A percentile compares a stretch with the other conserved stretches of the same genome.
Conservation (phyloP, 352 stramenopile genomes). For the Pythium pectinolyticum region DNA sequence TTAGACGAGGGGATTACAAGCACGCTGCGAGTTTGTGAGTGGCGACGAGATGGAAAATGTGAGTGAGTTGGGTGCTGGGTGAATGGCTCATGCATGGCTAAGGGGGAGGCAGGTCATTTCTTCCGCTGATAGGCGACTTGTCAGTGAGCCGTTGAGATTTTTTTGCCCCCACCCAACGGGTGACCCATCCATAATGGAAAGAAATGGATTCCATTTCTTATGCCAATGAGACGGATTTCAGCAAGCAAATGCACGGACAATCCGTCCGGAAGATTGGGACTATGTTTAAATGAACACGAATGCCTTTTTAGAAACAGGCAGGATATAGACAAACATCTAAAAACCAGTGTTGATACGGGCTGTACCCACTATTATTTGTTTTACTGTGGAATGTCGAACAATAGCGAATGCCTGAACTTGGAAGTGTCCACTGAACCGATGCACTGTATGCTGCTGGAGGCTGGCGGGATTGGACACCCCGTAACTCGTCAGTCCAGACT, state of each 20-base stretch:
- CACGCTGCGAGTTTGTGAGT: not conserved
- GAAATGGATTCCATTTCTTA: not conserved
- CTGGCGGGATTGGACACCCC: too few species aligned
- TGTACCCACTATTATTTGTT: constrained; percentile 10
- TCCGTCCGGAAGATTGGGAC: not conserved
- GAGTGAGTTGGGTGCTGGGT: too few species aligned
- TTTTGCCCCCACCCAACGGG: too few species aligned
- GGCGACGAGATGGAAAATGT: not conserved
- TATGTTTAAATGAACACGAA: not conserved
- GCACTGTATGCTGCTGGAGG: not conserved
- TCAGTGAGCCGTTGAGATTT: too few species aligned
- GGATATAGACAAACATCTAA: not conserved
- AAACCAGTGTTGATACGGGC: not conserved
- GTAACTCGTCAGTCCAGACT: too few species aligned
- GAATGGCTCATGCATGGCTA: too few species aligned
- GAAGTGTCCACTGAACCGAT: constrained; percentile 1
- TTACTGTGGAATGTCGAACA: not conserved
- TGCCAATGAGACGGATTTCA: not conserved
- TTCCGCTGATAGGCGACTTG: too few species aligned
- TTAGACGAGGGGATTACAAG: not conserved
- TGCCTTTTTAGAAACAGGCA: not conserved
- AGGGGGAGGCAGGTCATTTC: too few species aligned
- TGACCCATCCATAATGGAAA: too few species aligned
- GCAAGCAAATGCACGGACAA: too few species aligned
- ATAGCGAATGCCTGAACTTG: not conserved